Percentiles rank a stretch among this genome's conserved stretches.
Conservation (phyloP, 2,329 filamentous ascomycete genomes). For the Pseudogymnoascus sp. region DNA sequence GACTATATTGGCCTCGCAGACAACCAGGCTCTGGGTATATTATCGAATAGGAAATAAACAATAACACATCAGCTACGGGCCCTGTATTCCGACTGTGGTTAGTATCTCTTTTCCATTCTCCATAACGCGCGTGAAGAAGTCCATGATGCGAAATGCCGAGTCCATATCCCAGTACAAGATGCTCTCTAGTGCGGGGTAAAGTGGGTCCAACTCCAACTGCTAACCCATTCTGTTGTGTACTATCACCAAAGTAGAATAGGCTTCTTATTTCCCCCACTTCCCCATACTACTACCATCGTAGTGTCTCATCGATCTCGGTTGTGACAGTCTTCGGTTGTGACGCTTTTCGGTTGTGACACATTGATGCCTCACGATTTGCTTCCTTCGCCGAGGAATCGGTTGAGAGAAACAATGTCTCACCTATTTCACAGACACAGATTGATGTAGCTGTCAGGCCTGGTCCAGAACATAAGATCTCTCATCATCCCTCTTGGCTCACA, state of each 20-base stretch:
- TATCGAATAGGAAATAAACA: neutral
- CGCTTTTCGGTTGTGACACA: constrained; percentile 43
- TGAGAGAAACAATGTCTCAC: neutral
- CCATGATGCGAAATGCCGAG: neutral
- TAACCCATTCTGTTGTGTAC: neutral
- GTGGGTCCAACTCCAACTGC: neutral
- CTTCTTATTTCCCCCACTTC: neutral
- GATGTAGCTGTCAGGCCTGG: neutral
- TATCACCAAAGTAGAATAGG: neutral
- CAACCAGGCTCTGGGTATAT: neutral
- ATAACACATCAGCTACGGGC: neutral
- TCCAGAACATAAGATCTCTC: neutral
- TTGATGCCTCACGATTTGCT: constrained; percentile 45
- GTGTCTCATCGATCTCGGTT: neutral
- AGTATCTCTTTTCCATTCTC: neutral
- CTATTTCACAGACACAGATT: neutral
- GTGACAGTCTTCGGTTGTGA: constrained; percentile 23
- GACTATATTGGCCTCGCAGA: neutral
- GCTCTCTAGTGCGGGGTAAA: neutral
- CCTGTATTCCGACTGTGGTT: neutral
- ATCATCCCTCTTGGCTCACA: neutral
- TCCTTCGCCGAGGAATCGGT: constrained; percentile 34
- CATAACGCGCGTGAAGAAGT: neutral
- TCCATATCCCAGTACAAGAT: neutral
- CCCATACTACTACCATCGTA: constrained; percentile 20